These are phyloP conservation scores for Erigeron canadensis DNA, from an alignment of 129 eudicot genomes.

Conservation along the genomic window DNA sequence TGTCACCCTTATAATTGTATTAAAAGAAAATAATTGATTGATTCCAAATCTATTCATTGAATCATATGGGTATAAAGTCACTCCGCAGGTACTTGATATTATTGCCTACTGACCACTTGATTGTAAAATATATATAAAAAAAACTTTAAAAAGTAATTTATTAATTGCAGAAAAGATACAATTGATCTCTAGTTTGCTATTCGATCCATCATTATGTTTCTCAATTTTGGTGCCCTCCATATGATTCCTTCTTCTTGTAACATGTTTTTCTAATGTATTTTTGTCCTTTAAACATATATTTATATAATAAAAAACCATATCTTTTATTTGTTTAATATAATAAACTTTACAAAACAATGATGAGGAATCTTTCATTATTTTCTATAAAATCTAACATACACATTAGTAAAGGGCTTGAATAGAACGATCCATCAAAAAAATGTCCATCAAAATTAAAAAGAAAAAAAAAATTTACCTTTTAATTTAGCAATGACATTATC, in stretches of 20 bases:
- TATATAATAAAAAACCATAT: background rate
- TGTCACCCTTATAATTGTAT: too few species aligned
- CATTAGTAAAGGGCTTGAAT: too few species aligned
- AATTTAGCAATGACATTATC: too few species aligned
- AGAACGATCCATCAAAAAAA: too few species aligned
- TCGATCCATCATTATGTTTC: conserved; percentile 19
- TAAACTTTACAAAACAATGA: too few species aligned
- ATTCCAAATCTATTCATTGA: conserved; percentile 17
- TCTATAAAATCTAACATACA: too few species aligned
- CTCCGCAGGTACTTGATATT: conserved; percentile 11
- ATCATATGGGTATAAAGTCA: conserved; percentile 28
- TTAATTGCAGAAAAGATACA: conserved; percentile 18
- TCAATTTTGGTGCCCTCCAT: conserved; percentile 5
- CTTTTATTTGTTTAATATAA: too few species aligned
- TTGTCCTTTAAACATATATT: conserved; percentile 25
- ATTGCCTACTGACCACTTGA: conserved; percentile 25
- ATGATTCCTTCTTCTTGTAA: conserved; percentile 13
- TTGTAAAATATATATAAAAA: background rate
- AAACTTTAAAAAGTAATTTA: background rate
- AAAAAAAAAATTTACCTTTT: too few species aligned
- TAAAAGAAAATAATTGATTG: conserved; percentile 16
- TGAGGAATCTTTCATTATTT: too few species aligned
- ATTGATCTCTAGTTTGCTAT: conserved; percentile 26
- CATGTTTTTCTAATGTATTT: background rate
- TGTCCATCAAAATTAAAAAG: too few species aligned